These are phyloP conservation scores for Phytophthora crassamura DNA, from an alignment of 352 stramenopile species.

Conservation along the genomic window DNA sequence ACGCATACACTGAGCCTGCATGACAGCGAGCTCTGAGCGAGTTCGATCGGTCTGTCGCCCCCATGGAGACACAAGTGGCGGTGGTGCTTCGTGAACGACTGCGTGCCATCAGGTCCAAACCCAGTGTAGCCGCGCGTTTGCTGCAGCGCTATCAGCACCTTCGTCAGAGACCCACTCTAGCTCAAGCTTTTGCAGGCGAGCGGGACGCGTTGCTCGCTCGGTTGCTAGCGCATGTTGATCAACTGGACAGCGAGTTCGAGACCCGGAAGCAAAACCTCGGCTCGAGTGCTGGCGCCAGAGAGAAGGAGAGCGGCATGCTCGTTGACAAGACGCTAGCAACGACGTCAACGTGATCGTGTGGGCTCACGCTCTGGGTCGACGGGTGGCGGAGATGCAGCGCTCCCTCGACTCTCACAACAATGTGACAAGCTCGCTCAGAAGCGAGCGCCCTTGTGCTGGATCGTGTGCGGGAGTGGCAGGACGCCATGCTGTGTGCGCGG, in stretches of 20 bases:
- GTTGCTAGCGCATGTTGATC: constrained; percentile 84
- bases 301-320: constrained; percentile 50
- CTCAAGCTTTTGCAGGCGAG: constrained; percentile 78
- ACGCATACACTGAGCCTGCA: no score
- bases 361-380: no score
- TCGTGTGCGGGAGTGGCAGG: constrained; percentile 86
- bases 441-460: constrained; percentile 75
- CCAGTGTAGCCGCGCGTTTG: no score
- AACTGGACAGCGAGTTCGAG: constrained; percentile 91
- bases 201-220: constrained; percentile 89
- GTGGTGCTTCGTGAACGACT: no score
- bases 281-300: no score
- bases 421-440: constrained; percentile 58
- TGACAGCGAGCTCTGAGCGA: no score
- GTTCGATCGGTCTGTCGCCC: no score
- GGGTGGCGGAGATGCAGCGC: constrained; percentile 68
- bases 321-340: constrained; percentile 83
- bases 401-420: constrained; percentile 59
- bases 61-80: no score
- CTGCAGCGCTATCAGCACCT: constrained; percentile 89
- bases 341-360: constrained; percentile 89
- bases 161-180: constrained; percentile 74
- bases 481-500: no score
- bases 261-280: constrained; percentile 43
- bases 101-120: no score